phyloP scores from a whole-genome alignment of 768 basidiomycete genomes.

The Suillus clintonianus region DNA sequence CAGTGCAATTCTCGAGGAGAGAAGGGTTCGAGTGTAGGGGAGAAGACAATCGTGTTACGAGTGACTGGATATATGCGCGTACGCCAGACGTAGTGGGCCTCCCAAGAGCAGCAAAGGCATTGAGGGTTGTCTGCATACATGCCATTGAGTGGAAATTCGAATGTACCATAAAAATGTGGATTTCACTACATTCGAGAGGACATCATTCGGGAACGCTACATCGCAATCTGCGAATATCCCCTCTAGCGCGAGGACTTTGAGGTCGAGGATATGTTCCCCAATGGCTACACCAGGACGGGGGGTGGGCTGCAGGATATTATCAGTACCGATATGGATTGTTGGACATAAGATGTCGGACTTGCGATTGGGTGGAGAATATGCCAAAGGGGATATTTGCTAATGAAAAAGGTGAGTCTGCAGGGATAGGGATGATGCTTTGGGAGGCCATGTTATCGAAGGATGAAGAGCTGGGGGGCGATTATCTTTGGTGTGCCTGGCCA shows the following conservation, averaged over 20 bases:
- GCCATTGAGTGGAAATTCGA: background rate
- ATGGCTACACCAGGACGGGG: constrained; percentile 4
- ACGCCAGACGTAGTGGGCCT: background rate
- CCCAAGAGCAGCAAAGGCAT: constrained; percentile 4
- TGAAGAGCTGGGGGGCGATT: too few species aligned
- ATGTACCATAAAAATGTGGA: background rate
- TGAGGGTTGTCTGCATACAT: constrained; percentile 2
- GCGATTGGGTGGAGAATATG: constrained; percentile 1
- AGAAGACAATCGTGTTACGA: background rate
- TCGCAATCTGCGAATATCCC: background rate
- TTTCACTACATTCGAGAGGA: background rate
- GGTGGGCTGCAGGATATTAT: background rate
- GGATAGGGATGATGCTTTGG: background rate
- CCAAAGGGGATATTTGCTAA: constrained; percentile 6
- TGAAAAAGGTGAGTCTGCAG: constrained; percentile 4
- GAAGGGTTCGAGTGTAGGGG: background rate
- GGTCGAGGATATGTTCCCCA: constrained; percentile 4
- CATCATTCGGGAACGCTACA: background rate
- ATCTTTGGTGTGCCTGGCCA: background rate
- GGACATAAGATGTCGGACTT: background rate
- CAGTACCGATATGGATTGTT: background rate
- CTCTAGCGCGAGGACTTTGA: background rate
- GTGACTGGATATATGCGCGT: constrained; percentile 2
- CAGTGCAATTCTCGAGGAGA: background rate
- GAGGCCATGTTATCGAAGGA: background rate